These are phyloP conservation scores for Colletotrichum incanum DNA, from an alignment of 2,329 filamentous ascomycete species.

Conservation along the genomic window DNA sequence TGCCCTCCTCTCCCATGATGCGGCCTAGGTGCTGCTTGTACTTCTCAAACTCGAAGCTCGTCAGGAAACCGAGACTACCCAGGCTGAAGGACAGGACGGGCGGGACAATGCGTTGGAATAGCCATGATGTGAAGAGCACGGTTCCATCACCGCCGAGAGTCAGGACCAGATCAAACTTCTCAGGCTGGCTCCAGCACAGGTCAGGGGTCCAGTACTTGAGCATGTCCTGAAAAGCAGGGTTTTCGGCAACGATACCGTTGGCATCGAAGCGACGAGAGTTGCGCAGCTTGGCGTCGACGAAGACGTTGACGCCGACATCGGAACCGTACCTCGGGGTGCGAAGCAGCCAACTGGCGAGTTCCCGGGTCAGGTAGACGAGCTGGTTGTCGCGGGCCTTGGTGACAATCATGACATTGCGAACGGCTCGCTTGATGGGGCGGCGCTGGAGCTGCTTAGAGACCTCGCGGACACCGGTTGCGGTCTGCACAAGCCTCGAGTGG, in stretches of 20 bases:
- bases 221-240: conserved; percentile 85
- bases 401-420: conserved; percentile 97
- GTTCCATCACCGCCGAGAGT: conserved; percentile 91
- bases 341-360: conserved; percentile 90
- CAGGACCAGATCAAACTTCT: conserved; percentile 95
- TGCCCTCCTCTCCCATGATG: conserved; percentile 94
- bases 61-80: conserved; percentile 89
- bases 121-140: conserved; percentile 89
- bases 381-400: conserved; percentile 98
- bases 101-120: conserved; percentile 91
- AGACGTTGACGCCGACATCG: conserved; percentile 94
- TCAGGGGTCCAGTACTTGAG: conserved; percentile 97
- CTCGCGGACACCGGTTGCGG: conserved; percentile 93
- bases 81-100: conserved; percentile 89
- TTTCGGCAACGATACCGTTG: conserved; percentile 78
- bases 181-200: conserved; percentile 92
- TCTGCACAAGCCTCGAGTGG: conserved; percentile 94
- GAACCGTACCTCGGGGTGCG: conserved; percentile 90
- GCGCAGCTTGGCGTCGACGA: conserved; percentile 95
- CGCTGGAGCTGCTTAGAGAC: conserved; percentile 96
- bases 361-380: conserved; percentile 88
- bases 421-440: conserved; percentile 90
- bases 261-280: conserved; percentile 91
- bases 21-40: conserved; percentile 90
- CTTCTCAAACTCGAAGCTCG: conserved; percentile 87